These are phyloP conservation scores for Phytophthora citricola DNA, from an alignment of 352 stramenopile genomes.

Conservation along the genomic window DNA sequence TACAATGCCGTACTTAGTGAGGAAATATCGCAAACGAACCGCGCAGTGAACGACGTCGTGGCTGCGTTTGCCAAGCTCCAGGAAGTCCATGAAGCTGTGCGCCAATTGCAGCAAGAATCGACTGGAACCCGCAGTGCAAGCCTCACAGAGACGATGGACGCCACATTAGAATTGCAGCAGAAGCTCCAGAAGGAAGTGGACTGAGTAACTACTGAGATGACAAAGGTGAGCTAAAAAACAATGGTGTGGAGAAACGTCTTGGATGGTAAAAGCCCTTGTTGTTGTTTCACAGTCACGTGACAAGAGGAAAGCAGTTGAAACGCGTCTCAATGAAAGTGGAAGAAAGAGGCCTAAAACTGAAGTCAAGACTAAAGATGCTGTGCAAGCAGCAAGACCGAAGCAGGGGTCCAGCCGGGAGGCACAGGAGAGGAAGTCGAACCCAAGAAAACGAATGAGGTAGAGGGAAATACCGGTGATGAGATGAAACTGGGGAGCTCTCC, in stretches of 20 bases:
- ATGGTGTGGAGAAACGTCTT: too few relatives aligned
- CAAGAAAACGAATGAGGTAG: background rate
- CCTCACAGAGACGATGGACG: slow-evolving; percentile 2
- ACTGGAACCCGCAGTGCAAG: slow-evolving; percentile 5
- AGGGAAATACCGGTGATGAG: background rate
- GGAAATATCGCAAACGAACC: slow-evolving; percentile 2
- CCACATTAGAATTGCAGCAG: background rate
- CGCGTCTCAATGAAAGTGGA: background rate
- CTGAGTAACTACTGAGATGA: background rate
- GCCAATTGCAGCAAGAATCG: slow-evolving; percentile 2
- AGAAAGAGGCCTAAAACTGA: background rate
- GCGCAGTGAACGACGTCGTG: slow-evolving; percentile 14
- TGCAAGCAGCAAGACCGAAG: background rate
- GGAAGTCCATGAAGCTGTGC: slow-evolving; percentile 17
- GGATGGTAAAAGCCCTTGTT: too few relatives aligned
- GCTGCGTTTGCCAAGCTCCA: slow-evolving; percentile 16
- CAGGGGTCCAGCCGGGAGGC: background rate
- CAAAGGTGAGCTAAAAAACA: background rate
- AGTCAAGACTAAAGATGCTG: background rate
- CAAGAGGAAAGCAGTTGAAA: slow-evolving; percentile 4
- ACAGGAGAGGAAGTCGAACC: too few relatives aligned
- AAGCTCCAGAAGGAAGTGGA: slow-evolving; percentile 2
- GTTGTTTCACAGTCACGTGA: background rate
- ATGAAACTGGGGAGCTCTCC: too few relatives aligned
- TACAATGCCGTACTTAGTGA: slow-evolving; percentile 17